These are phyloP conservation scores for Zelonia costaricensis DNA, from an alignment of 208 protist genomes.

Conservation along the genomic window DNA sequence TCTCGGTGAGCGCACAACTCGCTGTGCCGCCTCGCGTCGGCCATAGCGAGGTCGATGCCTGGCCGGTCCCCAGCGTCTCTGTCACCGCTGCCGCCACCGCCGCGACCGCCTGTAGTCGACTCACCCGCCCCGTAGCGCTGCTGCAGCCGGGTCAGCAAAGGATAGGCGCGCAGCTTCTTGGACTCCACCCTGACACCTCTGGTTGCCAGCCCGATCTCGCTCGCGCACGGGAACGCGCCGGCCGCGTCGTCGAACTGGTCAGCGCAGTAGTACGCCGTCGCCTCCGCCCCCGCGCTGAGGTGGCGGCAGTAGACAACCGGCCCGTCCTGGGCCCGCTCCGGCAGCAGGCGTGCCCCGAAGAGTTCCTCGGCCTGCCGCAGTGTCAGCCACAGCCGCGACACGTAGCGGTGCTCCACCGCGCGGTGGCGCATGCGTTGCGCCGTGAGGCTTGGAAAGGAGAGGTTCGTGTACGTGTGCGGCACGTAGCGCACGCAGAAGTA, in stretches of 20 bases:
- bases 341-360: constrained; percentile 40
- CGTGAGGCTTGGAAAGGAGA: constrained; percentile 36
- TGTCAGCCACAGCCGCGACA: constrained; percentile 79
- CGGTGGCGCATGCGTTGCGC: constrained; percentile 56
- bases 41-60: constrained; percentile 37
- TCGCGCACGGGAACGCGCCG: constrained; percentile 36
- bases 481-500: constrained; percentile 59
- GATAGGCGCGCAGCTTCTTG: constrained; percentile 53
- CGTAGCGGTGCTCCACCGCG: constrained; percentile 69
- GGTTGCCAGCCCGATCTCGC: constrained; percentile 52
- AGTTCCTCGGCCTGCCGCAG: constrained; percentile 40
- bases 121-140: neutral
- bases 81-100: neutral
- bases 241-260: constrained; percentile 72
- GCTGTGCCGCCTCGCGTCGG: constrained; percentile 29
- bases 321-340: constrained; percentile 38
- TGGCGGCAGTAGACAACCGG: constrained; percentile 44
- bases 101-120: neutral
- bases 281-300: constrained; percentile 43
- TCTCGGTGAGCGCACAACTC: constrained; percentile 19
- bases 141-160: constrained; percentile 42
- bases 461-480: constrained; percentile 54
- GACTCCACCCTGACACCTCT: constrained; percentile 40
- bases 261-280: constrained; percentile 66
- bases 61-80: constrained; percentile 8